Evolutionary conservation across 2,329 filamentous ascomycete genomes (phyloP), one percentile per base, ranked within the genome.

Genomic region (Paecilomyces dactylethromorphus): DNA sequence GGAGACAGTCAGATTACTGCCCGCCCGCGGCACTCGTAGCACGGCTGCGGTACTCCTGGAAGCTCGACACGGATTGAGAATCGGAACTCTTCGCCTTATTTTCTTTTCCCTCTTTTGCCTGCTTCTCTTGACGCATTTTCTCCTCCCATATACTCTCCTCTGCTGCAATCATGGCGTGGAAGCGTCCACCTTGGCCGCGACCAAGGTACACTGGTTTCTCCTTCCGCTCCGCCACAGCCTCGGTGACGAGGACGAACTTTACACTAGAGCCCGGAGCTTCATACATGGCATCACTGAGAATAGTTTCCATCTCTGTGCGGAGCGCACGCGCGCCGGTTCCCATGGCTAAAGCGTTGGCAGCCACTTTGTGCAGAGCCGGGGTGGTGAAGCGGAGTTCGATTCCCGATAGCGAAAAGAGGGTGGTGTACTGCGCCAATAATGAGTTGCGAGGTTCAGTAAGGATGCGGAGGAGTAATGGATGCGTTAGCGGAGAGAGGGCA

Each of bases 361-460:
- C 93, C 59, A 99, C 86, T 55, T 90, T 89, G 62, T 87, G 82
- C n/a, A 97, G 78, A 0, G 93, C 89, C 6, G 86, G 85, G 3
- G 85, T 88, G 0, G 93, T 97, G 76, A 97, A 95, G 64, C 85
- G 86, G 2, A 99, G 79, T 54, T 90, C 88, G 57, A 89, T 85
- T 35, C 83, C 83, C 1, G 89, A 91, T 0, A 94, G 88, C 58
- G 89, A 85, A 70, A 97, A 97, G 1, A 97, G 84, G 2, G 92
- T 87, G 18, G 87, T 89, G 74, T 97, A 97, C 75, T 99, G 94
- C 53, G 88, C 86, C 2, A 96, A 82, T 0, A 99, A 82, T 56
- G 88, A 91, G 76, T 97, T 96, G 59, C 90, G 87, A 0, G 94
- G 94, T 71, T 97, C 93, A 0, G 91, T 97, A 45, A 99, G 82